Base-by-base conservation (phyloP, 2,329 filamentous ascomycete species). In the Aphanocladium album region DNA sequence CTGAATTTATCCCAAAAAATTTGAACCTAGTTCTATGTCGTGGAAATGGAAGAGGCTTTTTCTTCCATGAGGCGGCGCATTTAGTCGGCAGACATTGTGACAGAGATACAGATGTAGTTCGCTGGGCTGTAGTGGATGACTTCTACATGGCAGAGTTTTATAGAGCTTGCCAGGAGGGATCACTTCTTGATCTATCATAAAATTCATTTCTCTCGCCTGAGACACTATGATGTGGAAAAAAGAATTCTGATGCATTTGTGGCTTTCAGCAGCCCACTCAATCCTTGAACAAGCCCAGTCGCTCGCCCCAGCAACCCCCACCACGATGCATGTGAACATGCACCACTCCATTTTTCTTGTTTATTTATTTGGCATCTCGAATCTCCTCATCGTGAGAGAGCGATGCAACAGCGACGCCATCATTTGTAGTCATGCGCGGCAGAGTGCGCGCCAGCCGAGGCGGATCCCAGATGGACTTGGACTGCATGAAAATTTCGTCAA, bases 401-500 rank as follows among this genome's bases (percentile, higher is more conserved):
- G 57, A 54, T 14, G 9, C 19, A 5, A 41, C 43, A 2, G 27
- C 9, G 30, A 53, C 33, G 5, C 50, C 57, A 9, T 27, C 27
- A 1, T 52, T 46, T 33, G 39, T 51, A 16, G 45, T 57, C 52
- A 62, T 57, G 21, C 25, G 46, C 6, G 61, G 61, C 35, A 62
- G 9, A 5, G 23, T 56, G 5, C 57, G 41, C 6, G 61, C 61
- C n/a, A 62, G n/a, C 5, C 55, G 45, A 17, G 52, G 51, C 16
- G 61, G 61, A 52, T 62, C 61, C 61, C 56, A 61, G 50, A 64
- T 58, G 4, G 46, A 57, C 57, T 61, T 61, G 35, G 46, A 53
- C 49, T 63, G 60, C 55, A 45, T 33, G 30, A 72, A 72, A 60
- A 71, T 70, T 8, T 69, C 51, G 64, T 88, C 85, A 71, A 88